Base-by-base conservation (phyloP, 2,329 filamentous ascomycete genomes). In the Setomelanomma holmii region DNA sequence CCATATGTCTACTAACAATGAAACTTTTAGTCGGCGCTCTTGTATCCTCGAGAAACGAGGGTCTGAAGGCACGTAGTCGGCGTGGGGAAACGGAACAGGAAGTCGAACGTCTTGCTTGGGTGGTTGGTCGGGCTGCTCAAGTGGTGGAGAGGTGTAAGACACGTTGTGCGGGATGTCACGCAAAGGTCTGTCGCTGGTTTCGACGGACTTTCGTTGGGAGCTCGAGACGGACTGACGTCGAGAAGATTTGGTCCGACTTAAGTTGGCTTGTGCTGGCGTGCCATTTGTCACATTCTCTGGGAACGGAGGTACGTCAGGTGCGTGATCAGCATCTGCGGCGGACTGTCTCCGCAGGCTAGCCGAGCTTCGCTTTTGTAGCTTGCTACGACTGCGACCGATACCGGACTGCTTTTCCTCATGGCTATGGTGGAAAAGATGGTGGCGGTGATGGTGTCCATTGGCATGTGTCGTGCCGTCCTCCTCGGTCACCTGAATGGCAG, bases 1-100 rank as follows among this genome's bases (percentile, higher is more conserved):
- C 95, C 95, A 99, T 24, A 97, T 87, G 60, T 88, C 89, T 17
- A 92, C 79, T 14, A 99, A 75, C 10, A 87, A 69, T 4, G 79
- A 79, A 11, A 85, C 76, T 14, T 80, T 82, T 51, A 86, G 83
- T 47, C 81, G 81, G 45, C 83, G 79, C 43, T 80, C 78, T 55
- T 84, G 80, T 7, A 78, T 56, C 17, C 76, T 72, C 2, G 81
- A 76, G 51, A 85, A 83, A 45, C 78, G 78, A 35, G 82, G 80
- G 23, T 81, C 67, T 10, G 76, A 68, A 17, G 69, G 55, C 5
- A 74, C 64, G 16, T 70, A 69, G 40, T 71, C 57, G 7, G 63
- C 51, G 10, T 65, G 65, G 4, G 76, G 75, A 49, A 76, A 64
- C 42, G 58, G 77, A 58, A 64, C 73, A 60, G 78, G 78, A 14